A percentile compares a stretch with the other conserved stretches of the same genome.
phyloP scores from a whole-genome alignment of 1,284 basidiomycete genomes.

The Heimioporus retisporus region DNA sequence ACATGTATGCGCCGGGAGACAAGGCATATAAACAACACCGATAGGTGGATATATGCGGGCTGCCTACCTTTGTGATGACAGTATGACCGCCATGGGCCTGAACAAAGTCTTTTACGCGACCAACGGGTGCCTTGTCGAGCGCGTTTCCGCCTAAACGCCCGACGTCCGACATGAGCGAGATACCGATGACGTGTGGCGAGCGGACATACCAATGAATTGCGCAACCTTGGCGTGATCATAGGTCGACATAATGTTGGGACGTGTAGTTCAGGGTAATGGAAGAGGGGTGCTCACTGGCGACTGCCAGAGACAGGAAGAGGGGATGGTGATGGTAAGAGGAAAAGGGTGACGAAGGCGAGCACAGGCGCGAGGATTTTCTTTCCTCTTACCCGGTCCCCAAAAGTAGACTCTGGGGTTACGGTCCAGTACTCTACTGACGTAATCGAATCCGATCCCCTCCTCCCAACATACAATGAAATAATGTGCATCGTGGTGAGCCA shows the following conservation, averaged over 20 bases:
- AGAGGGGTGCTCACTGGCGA: background rate
- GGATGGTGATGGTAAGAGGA: constrained; percentile 30
- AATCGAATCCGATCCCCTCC: background rate
- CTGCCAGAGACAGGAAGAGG: constrained; percentile 4
- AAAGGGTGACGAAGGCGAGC: constrained; percentile 19
- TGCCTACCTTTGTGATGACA: constrained; percentile 95
- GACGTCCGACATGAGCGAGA: constrained; percentile 28
- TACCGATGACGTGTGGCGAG: constrained; percentile 26
- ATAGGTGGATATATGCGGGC: constrained; percentile 28
- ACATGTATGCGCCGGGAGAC: background rate
- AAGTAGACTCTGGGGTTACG: constrained; percentile 43
- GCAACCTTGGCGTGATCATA: constrained; percentile 86
- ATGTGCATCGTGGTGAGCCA: constrained; percentile 26
- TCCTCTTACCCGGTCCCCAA: constrained; percentile 37
- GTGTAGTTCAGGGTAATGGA: too few species aligned
- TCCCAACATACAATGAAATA: background rate
- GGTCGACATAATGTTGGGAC: constrained; percentile 59
- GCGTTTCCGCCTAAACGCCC: constrained; percentile 86
- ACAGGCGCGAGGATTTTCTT: constrained; percentile 26
- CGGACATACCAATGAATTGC: constrained; percentile 83
- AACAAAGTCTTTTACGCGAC: constrained; percentile 93
- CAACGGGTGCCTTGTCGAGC: constrained; percentile 84
- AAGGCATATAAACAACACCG: too few species aligned
- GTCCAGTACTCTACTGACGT: background rate
- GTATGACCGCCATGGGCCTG: constrained; percentile 95